Percentiles rank a stretch among this genome's conserved stretches.
phyloP scores from a whole-genome alignment of 495 filamentous ascomycete genomes.

The Penicillium samsonianum region DNA sequence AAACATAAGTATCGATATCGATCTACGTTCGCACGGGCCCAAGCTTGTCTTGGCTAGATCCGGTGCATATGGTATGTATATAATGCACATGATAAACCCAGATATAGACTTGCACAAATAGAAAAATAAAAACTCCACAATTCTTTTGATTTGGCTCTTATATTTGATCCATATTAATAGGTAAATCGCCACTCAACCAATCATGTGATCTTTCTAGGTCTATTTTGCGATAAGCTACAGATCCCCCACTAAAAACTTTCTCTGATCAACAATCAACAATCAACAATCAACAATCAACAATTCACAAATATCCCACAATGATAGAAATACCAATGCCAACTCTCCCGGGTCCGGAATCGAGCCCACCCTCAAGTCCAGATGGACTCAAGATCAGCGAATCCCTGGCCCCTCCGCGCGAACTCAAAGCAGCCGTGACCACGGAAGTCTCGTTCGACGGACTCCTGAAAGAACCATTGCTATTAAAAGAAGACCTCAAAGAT shows the following conservation, averaged over 20 bases:
- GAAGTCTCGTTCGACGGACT: constrained; percentile 73
- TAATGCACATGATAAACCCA: not conserved
- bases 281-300: not conserved
- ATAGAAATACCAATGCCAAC: not conserved
- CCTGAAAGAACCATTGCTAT: constrained; percentile 63
- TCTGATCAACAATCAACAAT: not conserved
- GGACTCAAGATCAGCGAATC: constrained; percentile 59
- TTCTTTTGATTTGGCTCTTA: not conserved
- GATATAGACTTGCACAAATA: not conserved
- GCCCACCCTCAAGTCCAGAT: constrained; percentile 31
- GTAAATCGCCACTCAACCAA: constrained; percentile 5
- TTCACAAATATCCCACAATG: constrained; percentile 6
- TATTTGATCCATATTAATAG: not conserved
- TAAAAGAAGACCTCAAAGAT: constrained; percentile 80
- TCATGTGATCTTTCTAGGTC: constrained; percentile 11
- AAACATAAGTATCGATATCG: not conserved
- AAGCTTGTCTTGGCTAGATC: constrained; percentile 8
- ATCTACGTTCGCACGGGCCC: constrained; percentile 7
- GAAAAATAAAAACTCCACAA: not conserved
- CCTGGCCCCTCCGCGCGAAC: constrained; percentile 63
- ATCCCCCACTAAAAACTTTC: constrained; percentile 11
- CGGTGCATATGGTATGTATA: not conserved
- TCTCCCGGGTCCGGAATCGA: not conserved
- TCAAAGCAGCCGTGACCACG: constrained; percentile 64
- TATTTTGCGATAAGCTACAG: constrained; percentile 9